Evolutionary conservation across 768 basidiomycete species (phyloP).

Genomic region (Trametes villosa): DNA sequence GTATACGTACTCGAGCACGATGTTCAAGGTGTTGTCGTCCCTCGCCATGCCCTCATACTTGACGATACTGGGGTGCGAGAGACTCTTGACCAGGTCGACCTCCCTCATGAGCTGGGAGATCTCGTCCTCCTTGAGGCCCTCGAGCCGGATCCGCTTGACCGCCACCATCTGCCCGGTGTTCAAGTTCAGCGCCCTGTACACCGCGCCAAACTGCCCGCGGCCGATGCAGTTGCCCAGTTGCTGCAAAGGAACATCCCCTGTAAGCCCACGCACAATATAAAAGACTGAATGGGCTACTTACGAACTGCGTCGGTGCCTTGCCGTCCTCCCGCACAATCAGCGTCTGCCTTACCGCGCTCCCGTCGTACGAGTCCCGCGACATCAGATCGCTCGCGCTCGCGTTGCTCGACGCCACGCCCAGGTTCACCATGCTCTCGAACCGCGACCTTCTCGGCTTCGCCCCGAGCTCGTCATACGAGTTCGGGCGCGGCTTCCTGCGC

Average conservation of each 20-base stretch:
- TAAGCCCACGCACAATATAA: neutral
- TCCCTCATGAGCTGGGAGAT: slow-evolving; percentile 91
- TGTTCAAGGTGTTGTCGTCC: slow-evolving; percentile 86
- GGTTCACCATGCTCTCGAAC: slow-evolving; percentile 74
- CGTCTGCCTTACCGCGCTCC: slow-evolving; percentile 64
- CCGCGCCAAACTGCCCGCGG: slow-evolving; percentile 94
- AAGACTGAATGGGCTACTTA: slow-evolving; percentile 47
- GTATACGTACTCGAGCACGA: slow-evolving; percentile 85
- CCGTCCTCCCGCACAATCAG: slow-evolving; percentile 83
- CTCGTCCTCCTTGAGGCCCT: slow-evolving; percentile 90
- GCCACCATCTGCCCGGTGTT: slow-evolving; percentile 98
- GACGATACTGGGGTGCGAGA: slow-evolving; percentile 94
- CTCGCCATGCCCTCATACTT: slow-evolving; percentile 96
- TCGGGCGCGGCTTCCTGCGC: slow-evolving; percentile 60
- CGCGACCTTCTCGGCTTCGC: slow-evolving; percentile 55
- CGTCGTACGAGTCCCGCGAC: slow-evolving; percentile 64
- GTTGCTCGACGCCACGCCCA: slow-evolving; percentile 54
- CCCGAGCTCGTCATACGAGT: slow-evolving; percentile 70
- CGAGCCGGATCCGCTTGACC: slow-evolving; percentile 93
- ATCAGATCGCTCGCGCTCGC: slow-evolving; percentile 70
- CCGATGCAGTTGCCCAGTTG: slow-evolving; percentile 99
- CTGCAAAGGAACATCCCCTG: slow-evolving; percentile 44
- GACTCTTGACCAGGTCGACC: slow-evolving; percentile 88
- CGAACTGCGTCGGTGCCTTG: slow-evolving; percentile 78
- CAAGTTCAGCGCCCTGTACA: slow-evolving; percentile 92